These are phyloP conservation scores for Myxozyma kluyveri DNA, from an alignment of 805 yeast genomes.

Conservation along the genomic window DNA sequence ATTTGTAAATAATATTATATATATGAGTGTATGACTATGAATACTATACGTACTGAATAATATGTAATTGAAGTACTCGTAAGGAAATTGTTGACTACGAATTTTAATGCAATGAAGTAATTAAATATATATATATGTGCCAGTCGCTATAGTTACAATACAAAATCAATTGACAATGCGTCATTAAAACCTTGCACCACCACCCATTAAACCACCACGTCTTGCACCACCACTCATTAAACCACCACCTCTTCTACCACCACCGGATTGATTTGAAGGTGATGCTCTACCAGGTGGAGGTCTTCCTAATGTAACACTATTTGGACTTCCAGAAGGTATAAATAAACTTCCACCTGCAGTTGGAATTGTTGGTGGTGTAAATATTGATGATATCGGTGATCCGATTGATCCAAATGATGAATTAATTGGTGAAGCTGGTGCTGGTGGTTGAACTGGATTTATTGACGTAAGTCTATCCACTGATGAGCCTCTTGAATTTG, in stretches of 20 bases:
- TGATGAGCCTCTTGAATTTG: slow-evolving; percentile 17
- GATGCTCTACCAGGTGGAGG: background rate
- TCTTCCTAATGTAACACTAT: background rate
- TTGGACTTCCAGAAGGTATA: background rate
- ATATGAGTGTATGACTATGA: too few relatives aligned
- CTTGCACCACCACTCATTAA: slow-evolving; percentile 21
- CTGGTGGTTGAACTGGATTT: too few relatives aligned
- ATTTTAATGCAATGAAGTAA: too few relatives aligned
- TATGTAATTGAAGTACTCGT: too few relatives aligned
- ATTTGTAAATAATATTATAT: too few relatives aligned
- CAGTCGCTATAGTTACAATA: background rate
- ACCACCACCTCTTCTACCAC: slow-evolving; percentile 11
- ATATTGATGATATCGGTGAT: background rate
- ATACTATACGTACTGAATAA: too few relatives aligned
- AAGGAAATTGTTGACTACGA: too few relatives aligned
- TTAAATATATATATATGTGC: background rate
- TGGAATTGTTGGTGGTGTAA: background rate
- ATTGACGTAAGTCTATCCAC: too few relatives aligned
- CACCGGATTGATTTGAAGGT: slow-evolving; percentile 1
- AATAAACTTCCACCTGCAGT: background rate
- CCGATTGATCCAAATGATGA: background rate
- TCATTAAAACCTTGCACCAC: slow-evolving; percentile 8
- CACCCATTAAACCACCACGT: slow-evolving; percentile 24
- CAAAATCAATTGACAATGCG: background rate
- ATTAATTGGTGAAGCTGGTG: background rate